Base-by-base conservation (phyloP, 2,329 filamentous ascomycete species). In the Rasamsonia emersonii region DNA sequence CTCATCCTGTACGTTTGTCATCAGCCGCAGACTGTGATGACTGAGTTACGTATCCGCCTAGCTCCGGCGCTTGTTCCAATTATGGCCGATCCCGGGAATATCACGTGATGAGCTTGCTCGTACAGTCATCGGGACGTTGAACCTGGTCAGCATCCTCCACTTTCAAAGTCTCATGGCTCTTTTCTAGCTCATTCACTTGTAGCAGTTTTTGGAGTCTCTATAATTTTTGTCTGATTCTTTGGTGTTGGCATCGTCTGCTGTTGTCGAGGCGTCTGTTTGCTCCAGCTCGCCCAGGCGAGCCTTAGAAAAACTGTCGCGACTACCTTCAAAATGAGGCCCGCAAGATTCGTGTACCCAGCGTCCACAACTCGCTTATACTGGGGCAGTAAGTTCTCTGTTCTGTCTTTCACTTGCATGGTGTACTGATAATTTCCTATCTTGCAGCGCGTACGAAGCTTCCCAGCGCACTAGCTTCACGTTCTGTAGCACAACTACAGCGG, bases 381-480 rank as follows among this genome's bases (percentile, higher is more conserved):
- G 11, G 32, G 28, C 16, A 24, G 35, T 38, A 31, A 30, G 28
- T 31, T 18, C 15, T 16, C 18, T n/a, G 4, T n/a, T 10, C 16
- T 21, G 5, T 23, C 10, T 21, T n/a, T n/a, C 3, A 4, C 6
- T 20, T 10, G 2, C 21, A 11, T 18, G 16, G 9, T 10, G 10
- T 19, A 19, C 24, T 29, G 17, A 27, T 38, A 28, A 33, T 5
- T 17, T 3, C 29, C 14, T 14, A 17, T 16, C 20, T 19, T 10
- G n/a, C 30, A 61, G 58, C 45, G 33, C 52, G 54, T 28, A 43
- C 47, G 34, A 57, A 50, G 37, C 43, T 52, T 28, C 40, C 51
- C 14, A 50, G 45, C 30, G 49, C 50, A 25, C 36, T 58, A 33
- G 48, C 54, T 29, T 38, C 53, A 18, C 49, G 49, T 25, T 46